Conservation (phyloP, 345 rosid species). For the Arabidopsis thaliana region TAIR10.1 NC_003076.8:16355001-16355500, state of each 20-base stretch:
- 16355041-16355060: conserved; percentile 71
- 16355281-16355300: conserved; percentile 59
- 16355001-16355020: conserved; percentile 71
- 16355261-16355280: conserved; percentile 72
- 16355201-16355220: conserved; percentile 55
- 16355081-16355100: conserved; percentile 54
- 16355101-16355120: conserved; percentile 59
- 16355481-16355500: conserved; percentile 69
- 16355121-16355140: conserved; percentile 57
- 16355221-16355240: conserved; percentile 70
- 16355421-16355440: conserved; percentile 70
- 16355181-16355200: conserved; percentile 62
- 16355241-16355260: conserved; percentile 64
- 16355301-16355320: conserved; percentile 70
- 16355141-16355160: conserved; percentile 62
- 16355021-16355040: conserved; percentile 73
- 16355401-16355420: conserved; percentile 67
- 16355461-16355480: conserved; percentile 87
- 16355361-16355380: conserved; percentile 74
- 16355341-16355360: conserved; percentile 75
- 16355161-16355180: conserved; percentile 73
- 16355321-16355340: conserved; percentile 69
- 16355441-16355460: conserved; percentile 80
- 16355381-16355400: conserved; percentile 68
- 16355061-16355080: conserved; percentile 57